Evolutionary conservation across 805 yeast species (phyloP).

Genomic region (Starmerella lactis-condensi): DNA sequence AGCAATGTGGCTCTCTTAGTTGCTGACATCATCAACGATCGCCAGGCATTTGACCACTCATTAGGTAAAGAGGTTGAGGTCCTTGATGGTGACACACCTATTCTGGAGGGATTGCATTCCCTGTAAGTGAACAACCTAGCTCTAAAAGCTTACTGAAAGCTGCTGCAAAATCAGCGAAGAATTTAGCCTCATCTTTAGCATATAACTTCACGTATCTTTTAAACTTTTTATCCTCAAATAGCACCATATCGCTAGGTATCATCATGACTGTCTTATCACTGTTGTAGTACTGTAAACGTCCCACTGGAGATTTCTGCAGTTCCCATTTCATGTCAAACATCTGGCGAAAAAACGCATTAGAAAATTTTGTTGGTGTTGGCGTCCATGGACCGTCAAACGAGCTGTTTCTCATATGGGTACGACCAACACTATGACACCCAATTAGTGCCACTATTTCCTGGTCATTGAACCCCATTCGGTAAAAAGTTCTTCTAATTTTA

Average conservation of each 20-base stretch:
- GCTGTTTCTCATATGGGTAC: conserved; percentile 44
- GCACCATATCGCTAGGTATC: conserved; percentile 65
- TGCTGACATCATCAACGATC: conserved; percentile 8
- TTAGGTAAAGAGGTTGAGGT: conserved; percentile 11
- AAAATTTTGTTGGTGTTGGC: conserved; percentile 52
- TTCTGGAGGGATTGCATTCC: conserved; percentile 7
- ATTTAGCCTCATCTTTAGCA: conserved; percentile 45
- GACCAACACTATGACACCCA: conserved; percentile 47
- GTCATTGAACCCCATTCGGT: conserved; percentile 42
- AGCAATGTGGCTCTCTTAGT: conserved; percentile 39
- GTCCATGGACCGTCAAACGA: conserved; percentile 90
- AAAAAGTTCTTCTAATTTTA: conserved; percentile 37
- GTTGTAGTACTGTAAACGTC: conserved; percentile 25
- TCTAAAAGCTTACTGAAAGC: conserved; percentile 59
- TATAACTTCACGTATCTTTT: conserved; percentile 43
- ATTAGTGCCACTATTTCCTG: conserved; percentile 42
- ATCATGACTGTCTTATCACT: conserved; percentile 59
- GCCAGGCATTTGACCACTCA: conserved; percentile 9
- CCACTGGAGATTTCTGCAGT: conserved; percentile 23
- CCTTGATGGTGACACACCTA: conserved; percentile 14
- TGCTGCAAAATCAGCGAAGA: conserved; percentile 43
- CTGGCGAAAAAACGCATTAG: conserved; percentile 53
- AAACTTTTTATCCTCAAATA: conserved; percentile 43
- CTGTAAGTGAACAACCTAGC: conserved; percentile 40
- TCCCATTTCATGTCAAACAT: conserved; percentile 39